Evolutionary conservation across 306 rosid genomes (phyloP).

Genomic region (Rosa lucieae): DNA sequence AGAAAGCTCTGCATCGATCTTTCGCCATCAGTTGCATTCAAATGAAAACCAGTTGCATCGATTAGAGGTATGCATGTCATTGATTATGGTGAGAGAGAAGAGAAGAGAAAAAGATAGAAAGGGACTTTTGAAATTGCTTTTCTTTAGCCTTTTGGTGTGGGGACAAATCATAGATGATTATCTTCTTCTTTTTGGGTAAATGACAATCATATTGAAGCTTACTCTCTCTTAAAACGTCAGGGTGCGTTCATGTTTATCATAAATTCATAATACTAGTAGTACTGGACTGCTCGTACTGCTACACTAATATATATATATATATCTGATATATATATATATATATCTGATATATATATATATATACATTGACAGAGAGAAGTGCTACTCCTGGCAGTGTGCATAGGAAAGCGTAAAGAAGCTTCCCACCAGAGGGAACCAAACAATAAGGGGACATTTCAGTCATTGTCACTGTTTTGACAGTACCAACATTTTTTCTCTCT

Average conservation of each 20-base stretch:
- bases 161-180: not conserved
- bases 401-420: constrained; percentile 80
- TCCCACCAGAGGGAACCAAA: constrained; percentile 61
- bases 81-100: not conserved
- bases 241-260: not conserved
- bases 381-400: constrained; percentile 27
- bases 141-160: not conserved
- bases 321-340: not conserved
- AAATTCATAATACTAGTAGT: not conserved
- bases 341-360: not conserved
- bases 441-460: constrained; percentile 43
- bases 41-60: constrained; percentile 1
- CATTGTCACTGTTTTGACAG: constrained; percentile 30
- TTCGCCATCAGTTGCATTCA: constrained; percentile 1
- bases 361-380: not conserved
- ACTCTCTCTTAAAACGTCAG: not conserved
- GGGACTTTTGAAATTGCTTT: not conserved
- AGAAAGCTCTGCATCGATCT: not conserved
- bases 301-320: not conserved
- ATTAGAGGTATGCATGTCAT: not conserved
- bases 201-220: not conserved
- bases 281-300: not conserved
- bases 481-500: not conserved
- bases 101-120: not conserved
- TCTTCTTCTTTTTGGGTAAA: not conserved